These are phyloP conservation scores for Trichocladium antarcticum DNA, from an alignment of 495 filamentous ascomycete species.

Conservation along the genomic window DNA sequence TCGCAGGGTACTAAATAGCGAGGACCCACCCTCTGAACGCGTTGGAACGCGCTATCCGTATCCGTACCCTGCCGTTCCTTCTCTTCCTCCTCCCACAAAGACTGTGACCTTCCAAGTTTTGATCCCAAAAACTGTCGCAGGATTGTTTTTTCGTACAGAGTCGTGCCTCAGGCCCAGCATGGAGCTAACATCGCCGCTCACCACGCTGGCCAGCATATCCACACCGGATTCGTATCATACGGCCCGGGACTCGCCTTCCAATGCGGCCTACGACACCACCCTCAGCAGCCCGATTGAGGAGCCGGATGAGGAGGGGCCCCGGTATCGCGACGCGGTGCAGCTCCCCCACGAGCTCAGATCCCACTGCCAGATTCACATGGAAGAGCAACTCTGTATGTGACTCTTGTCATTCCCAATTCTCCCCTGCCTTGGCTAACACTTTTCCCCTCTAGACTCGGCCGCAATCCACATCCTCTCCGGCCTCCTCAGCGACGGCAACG, in stretches of 20 bases:
- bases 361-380: constrained; percentile 60
- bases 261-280: constrained; percentile 12
- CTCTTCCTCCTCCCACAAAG: neutral
- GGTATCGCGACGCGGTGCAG: constrained; percentile 43
- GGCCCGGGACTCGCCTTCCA: constrained; percentile 9
- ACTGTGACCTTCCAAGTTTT: neutral
- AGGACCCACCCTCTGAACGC: constrained; percentile 1
- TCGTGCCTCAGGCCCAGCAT: constrained; percentile 1
- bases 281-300: constrained; percentile 14
- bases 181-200: constrained; percentile 18
- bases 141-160: neutral
- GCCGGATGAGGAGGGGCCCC: neutral
- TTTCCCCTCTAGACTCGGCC: constrained; percentile 43
- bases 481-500: constrained; percentile 47
- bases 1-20: neutral
- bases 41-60: constrained; percentile 7
- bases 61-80: too few relatives aligned
- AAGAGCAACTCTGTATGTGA: constrained; percentile 58
- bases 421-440: neutral
- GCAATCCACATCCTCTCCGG: constrained; percentile 58
- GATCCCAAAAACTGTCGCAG: neutral
- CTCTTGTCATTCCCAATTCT: neutral
- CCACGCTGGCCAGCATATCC: constrained; percentile 11
- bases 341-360: constrained; percentile 53
- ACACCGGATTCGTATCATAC: constrained; percentile 17